Percentiles rank a stretch among this genome's conserved stretches.
Conservation (phyloP, 352 stramenopile genomes). For the Saprolegnia parasitica region DNA sequence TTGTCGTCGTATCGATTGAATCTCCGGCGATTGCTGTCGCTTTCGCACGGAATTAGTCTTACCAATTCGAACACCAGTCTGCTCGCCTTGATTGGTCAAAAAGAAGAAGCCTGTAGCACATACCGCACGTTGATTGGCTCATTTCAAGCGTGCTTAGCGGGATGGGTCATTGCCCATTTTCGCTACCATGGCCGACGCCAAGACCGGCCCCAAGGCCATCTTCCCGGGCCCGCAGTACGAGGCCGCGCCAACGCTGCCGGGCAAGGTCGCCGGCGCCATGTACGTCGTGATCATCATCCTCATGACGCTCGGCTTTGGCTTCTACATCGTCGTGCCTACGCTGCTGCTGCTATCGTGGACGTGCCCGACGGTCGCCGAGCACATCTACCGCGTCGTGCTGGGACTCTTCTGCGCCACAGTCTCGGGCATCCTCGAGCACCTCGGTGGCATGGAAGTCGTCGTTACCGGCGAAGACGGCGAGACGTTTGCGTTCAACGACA, state of each 20-base stretch:
- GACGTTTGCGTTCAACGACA: slow-evolving; percentile 38
- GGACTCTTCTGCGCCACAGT: slow-evolving; percentile 57
- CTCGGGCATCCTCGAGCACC: slow-evolving; percentile 51
- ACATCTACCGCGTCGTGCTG: slow-evolving; percentile 40
- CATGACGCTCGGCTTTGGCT: slow-evolving; percentile 57
- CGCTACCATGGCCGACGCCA: background rate
- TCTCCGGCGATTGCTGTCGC: too few species aligned
- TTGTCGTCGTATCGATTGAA: too few species aligned
- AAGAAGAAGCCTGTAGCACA: background rate
- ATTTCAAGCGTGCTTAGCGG: background rate
- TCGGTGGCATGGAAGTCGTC: slow-evolving; percentile 52
- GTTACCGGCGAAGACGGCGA: slow-evolving; percentile 45
- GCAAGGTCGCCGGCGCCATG: slow-evolving; percentile 40
- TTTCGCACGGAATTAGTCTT: too few species aligned
- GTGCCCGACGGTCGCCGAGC: slow-evolving; percentile 33
- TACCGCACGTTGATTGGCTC: background rate
- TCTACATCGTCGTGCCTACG: slow-evolving; percentile 53
- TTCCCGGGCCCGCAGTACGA: slow-evolving; percentile 53
- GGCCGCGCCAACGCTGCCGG: slow-evolving; percentile 34
- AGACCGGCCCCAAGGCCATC: slow-evolving; percentile 31
- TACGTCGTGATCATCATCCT: slow-evolving; percentile 51
- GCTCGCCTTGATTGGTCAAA: background rate
- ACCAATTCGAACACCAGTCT: background rate
- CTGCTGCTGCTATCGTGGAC: slow-evolving; percentile 39
- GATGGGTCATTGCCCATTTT: background rate